Percentiles rank a stretch among this genome's conserved stretches.
Conservation (phyloP, 1,284 basidiomycete species). For the Phellinidium pouzarii region DNA sequence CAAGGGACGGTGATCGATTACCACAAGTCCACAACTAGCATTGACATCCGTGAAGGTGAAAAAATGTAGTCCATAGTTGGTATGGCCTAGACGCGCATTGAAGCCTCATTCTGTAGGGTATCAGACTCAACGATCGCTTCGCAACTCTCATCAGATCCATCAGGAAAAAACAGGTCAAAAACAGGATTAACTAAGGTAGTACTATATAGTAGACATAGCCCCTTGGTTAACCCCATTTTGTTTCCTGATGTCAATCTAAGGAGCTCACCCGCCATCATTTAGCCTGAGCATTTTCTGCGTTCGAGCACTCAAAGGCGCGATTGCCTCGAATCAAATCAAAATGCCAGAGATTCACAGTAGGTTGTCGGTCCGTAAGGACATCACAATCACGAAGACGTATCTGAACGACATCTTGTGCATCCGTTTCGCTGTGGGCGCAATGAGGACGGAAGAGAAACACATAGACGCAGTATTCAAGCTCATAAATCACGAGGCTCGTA, state of each 20-base stretch:
- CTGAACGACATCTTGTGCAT: slow-evolving; percentile 69
- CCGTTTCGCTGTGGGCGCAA: slow-evolving; percentile 68
- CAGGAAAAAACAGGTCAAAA: too few species aligned
- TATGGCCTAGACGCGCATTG: too few species aligned
- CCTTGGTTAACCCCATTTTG: too few species aligned
- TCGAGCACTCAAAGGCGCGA: slow-evolving; percentile 27
- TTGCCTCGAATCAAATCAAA: slow-evolving; percentile 45
- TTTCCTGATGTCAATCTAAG: too few species aligned
- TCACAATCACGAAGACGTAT: slow-evolving; percentile 74
- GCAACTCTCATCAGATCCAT: slow-evolving; percentile 45
- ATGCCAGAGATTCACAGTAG: slow-evolving; percentile 58
- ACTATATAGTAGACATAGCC: too few species aligned
- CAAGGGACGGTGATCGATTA: slow-evolving; percentile 86
- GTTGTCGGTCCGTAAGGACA: slow-evolving; percentile 53
- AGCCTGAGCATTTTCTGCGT: slow-evolving; percentile 77
- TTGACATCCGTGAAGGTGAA: slow-evolving; percentile 57
- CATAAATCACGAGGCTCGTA: slow-evolving; percentile 42
- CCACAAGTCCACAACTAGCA: slow-evolving; percentile 96
- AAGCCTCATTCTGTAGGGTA: slow-evolving; percentile 38
- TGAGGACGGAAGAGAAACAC: slow-evolving; percentile 59
- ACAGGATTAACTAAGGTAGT: too few species aligned
- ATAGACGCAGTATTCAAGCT: slow-evolving; percentile 55
- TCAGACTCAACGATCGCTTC: slow-evolving; percentile 61
- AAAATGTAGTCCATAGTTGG: background rate
- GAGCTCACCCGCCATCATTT: slow-evolving; percentile 50